Base-by-base conservation (phyloP, 352 stramenopile genomes). In the Phytophthora macrochlamydospora region DNA sequence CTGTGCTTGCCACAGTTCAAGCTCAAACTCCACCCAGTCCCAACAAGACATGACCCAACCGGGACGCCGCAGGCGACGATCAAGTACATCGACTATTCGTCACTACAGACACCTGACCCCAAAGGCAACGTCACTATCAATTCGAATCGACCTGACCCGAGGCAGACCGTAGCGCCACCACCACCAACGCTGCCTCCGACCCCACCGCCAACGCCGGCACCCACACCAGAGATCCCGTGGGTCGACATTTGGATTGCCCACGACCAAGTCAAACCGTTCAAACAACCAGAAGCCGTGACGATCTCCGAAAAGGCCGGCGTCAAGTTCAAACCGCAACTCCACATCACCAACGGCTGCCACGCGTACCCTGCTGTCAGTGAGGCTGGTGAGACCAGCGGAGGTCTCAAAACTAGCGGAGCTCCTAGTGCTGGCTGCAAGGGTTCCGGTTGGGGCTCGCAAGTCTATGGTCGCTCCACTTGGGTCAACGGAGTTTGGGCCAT, bases 321-420 rank as follows among this genome's bases (percentile, higher is more conserved):
- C 35, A 40, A 40, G 35, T 40, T 40, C 35, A 56, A 56, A 56
- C 32, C 29, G 50, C n/a, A 56, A 44, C 31, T 40, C 6, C 35
- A 40, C 35, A 40, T 40, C 35, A 40, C 35, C 9, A 40, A 40
- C 9, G 35, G 35, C 6, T 40, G 35, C 9, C 35, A 40, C 35
- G 6, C 35, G 35, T 40, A 40, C 35, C 35, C 35, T 40, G 35
- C 35, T 11, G 9, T 40, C 35, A 40, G 9, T 11, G 35, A 40
- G 35, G 35, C 35, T 40, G 35, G 35, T 40, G 35, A 40, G 35
- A 40, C 35, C 9, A 11, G 35, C 35, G 35, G 35, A 40, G 35
- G 35, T 40, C 35, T 40, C 9, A 40, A 40, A 11, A 40, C 35
- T 40, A 40, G 9, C 6, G 35, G 35, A 6, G 35, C 35, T 11